Evolutionary conservation across 1,284 basidiomycete genomes (phyloP).

Genomic region (Ceratobasidium sp.): DNA sequence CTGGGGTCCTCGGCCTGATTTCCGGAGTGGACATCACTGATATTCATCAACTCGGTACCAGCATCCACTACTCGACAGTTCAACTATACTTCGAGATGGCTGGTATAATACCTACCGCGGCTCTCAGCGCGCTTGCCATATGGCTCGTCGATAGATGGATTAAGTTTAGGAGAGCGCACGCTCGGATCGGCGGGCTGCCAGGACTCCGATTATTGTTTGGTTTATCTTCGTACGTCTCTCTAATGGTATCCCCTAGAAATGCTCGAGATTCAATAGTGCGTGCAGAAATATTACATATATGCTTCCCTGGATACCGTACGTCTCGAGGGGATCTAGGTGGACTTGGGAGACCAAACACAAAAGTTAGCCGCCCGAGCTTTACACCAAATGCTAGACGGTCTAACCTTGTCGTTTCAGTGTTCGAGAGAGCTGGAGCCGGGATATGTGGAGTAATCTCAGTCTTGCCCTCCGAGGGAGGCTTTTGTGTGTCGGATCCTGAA

Average conservation of each 20-base stretch:
- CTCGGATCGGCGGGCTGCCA: slow-evolving; percentile 1
- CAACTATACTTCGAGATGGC: background rate
- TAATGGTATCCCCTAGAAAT: background rate
- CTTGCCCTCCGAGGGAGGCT: background rate
- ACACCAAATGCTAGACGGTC: background rate
- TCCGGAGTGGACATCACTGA: too few species aligned
- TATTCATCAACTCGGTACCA: background rate
- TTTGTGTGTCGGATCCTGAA: slow-evolving; percentile 2
- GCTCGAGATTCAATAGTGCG: background rate
- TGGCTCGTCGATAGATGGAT: slow-evolving; percentile 7
- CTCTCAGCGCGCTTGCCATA: too few species aligned
- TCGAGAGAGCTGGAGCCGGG: background rate
- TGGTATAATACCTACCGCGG: too few species aligned
- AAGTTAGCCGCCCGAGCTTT: too few species aligned
- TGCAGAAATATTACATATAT: background rate
- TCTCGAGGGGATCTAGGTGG: background rate
- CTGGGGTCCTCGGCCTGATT: too few species aligned
- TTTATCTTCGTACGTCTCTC: slow-evolving; percentile 5
- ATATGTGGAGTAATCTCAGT: background rate
- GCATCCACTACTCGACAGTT: slow-evolving; percentile 2
- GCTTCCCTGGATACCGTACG: slow-evolving; percentile 2
- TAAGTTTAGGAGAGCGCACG: background rate
- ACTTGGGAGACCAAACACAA: background rate
- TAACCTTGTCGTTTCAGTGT: background rate
- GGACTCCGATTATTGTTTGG: slow-evolving; percentile 7